Percentiles rank a stretch among this genome's conserved stretches.
phyloP scores from a whole-genome alignment of 345 rosid genomes.

The Tarenaya hassleriana region DNA sequence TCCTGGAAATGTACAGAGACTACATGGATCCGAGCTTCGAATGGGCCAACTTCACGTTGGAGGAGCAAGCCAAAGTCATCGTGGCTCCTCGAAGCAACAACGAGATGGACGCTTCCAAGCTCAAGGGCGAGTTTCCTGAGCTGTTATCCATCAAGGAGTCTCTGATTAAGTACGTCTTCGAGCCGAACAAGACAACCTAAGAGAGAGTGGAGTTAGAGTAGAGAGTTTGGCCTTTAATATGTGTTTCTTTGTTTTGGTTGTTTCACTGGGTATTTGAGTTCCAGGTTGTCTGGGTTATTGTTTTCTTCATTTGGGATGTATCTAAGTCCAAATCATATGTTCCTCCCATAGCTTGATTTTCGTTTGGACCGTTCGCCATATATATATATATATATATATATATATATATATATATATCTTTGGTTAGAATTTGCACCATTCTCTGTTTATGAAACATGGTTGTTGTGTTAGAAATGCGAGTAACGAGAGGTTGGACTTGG shows the following conservation, averaged over 20 bases:
- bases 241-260: slow-evolving; percentile 12
- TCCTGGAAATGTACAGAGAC: slow-evolving; percentile 66
- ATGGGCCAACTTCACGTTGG: slow-evolving; percentile 57
- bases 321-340: too few species aligned
- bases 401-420: background rate
- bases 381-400: too few species aligned
- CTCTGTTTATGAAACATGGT: too few species aligned
- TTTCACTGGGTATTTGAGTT: background rate
- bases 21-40: slow-evolving; percentile 52
- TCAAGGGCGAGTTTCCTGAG: slow-evolving; percentile 68
- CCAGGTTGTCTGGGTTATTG: too few species aligned
- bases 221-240: slow-evolving; percentile 18
- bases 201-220: background rate
- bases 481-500: too few species aligned
- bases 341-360: too few species aligned
- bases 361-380: too few species aligned
- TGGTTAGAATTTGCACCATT: background rate
- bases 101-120: slow-evolving; percentile 66
- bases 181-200: slow-evolving; percentile 47
- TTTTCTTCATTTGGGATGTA: too few species aligned
- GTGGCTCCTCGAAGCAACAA: slow-evolving; percentile 77
- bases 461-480: too few species aligned
- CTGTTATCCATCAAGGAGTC: slow-evolving; percentile 60
- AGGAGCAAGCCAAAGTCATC: slow-evolving; percentile 70
- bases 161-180: slow-evolving; percentile 48